Conservation (phyloP, 306 rosid genomes). For the Mimosa bimucronata region DNA sequence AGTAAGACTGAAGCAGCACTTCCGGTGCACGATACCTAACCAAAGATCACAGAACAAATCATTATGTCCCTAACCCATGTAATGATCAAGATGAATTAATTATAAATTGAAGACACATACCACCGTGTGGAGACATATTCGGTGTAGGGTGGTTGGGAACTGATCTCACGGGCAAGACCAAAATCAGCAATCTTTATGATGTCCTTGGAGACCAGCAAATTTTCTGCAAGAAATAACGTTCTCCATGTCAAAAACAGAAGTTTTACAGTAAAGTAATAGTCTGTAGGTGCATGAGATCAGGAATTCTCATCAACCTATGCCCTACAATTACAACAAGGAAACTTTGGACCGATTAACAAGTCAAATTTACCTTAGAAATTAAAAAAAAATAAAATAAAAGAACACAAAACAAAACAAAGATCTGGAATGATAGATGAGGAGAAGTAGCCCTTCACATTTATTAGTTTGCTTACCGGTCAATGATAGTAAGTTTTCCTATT, state of each 20-base stretch:
- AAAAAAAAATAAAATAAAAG: no score
- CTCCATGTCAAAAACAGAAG: conserved; percentile 23
- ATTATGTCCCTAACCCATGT: not conserved
- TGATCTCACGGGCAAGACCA: conserved; percentile 93
- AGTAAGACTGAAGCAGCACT: conserved; percentile 90
- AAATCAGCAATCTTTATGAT: conserved; percentile 91
- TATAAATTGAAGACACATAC: conserved; percentile 49
- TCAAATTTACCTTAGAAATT: not conserved
- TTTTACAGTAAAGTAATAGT: not conserved
- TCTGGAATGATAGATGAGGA: not conserved
- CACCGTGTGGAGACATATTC: conserved; percentile 97
- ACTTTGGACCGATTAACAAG: conserved; percentile 10
- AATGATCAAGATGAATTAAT: conserved; percentile 11
- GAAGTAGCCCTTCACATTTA: not conserved
- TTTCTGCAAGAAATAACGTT: conserved; percentile 56
- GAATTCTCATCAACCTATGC: not conserved
- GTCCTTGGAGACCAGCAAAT: conserved; percentile 84
- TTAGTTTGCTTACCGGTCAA: conserved; percentile 4
- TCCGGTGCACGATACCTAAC: conserved; percentile 99
- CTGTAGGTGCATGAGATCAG: conserved; percentile 6
- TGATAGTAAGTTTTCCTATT: not conserved
- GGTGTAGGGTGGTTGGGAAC: conserved; percentile 89
- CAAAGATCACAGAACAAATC: conserved; percentile 20
- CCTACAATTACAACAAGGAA: not conserved
- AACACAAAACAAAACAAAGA: no score